Base-by-base conservation (phyloP, 148 eudicot species). In the Polygonum maritimum region DNA sequence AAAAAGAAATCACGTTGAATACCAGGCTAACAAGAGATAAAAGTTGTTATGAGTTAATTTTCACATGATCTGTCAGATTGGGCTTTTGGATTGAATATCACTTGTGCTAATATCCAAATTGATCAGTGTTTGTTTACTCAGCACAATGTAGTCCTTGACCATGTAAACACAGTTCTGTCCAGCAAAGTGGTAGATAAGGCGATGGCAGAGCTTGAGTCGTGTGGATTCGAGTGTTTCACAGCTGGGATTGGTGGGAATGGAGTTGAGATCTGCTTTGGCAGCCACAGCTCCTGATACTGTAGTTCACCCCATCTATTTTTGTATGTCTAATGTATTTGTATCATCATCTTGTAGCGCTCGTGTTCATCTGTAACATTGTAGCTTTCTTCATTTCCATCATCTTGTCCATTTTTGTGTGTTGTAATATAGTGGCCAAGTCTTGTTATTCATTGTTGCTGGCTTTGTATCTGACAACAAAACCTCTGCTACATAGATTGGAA, bases 191-290 rank as follows among this genome's bases (percentile, higher is more conserved):
- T 89, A 13, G 90, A 95, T 45, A 89, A 95, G 85, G 94, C 89
- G 39, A 84, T 80, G 62, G 88, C 87, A 21, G 99, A 95, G 82
- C 74, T 95, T 10, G 94, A 92, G 76, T 79, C 87, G 6, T 86
- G 87, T 39, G 99, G 99, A 35, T 95, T 92, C 80, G 81, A 95
- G 70, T 95, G 96, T 83, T 80, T 92, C 77, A 84, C 80, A 44
- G 97, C 96, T 13, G 90, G 83, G 71, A 89, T 90, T 67, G 99
- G 99, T 19, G 96, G 96, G 48, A 86, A 78, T 44, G 96, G 97
- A 71, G 60, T 89, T 77, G 89, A 95, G 65, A 77, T 92, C 60
- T 87, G 88, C 81, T 90, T 88, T 26, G 54, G 78, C 22, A 75
- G 81, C 57, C 26, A 21, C 22, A 57, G 70, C 44, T 65, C 41